Base-by-base conservation (phyloP, 23 red algal species). In the Gracilaria domingensis region DNA sequence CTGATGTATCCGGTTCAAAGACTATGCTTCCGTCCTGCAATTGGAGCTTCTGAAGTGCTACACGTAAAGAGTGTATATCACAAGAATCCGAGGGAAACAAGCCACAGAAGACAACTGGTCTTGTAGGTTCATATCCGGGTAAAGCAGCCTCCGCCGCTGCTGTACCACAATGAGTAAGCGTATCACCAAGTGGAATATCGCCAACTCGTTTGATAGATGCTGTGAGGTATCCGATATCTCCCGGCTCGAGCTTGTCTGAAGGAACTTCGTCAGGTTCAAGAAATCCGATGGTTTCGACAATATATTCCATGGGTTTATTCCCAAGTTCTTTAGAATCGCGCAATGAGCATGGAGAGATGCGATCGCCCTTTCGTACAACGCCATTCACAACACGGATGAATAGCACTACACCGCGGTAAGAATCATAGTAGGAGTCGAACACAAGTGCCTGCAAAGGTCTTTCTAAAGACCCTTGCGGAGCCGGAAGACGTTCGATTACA, bases 131-230 rank as follows among this genome's bases (percentile, higher is more conserved):
- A 59, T 93, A 98, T 12, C 92, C 92, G 6, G 72, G 80, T 24
- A 98, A 28, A 35, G 91, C 85, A 59, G 76, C 30, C 14, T 38
- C 37, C 7, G 92, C 88, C 33, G 80, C 83, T 18, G 47, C 73
- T 35, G 33, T 44, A 33, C 93, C 93, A 21, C 54, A 79, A 47
- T 80, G 76, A 12, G 92, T 95, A 72, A 98, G 64, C 14, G 96
- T 98, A 74, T 95, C 96, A 34, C 96, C 96, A 6, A 93, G 92
- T n/a, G 81, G 89, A 47, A 87, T 75, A 66, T 96, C 95, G 23
- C 90, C 82, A 0, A 90, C 62, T 36, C 75, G 24, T 36, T 83
- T 77, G 30, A 96, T 83, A n/a, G 61, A 67, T 57, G 89, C 85
- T 29, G 85, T 88, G 12, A 96, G 14, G 47, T 87, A 96, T 28